Evolutionary conservation across 495 filamentous ascomycete species (phyloP), one percentile per base, ranked within the genome.

Genomic region (Aspergillus baeticus): DNA sequence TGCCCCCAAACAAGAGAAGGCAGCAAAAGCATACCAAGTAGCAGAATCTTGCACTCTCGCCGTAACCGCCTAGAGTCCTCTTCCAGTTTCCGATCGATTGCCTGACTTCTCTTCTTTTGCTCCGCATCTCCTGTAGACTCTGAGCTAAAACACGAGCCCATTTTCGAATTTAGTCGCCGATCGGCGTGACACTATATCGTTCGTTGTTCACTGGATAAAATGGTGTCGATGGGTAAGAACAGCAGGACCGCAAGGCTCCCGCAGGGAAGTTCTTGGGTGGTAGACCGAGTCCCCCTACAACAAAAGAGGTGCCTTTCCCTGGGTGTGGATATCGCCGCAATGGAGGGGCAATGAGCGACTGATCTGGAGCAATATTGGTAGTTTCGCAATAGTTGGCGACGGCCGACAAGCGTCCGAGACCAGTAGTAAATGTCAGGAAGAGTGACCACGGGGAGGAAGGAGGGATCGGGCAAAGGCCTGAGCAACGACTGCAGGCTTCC

Each of bases 11-110:
- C 4, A n/a, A 7, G 17, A 31, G 36, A 17, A 13, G 18, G 20
- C 10, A 47, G 23, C 23, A 35, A 47, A 15, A 33, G 26, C 54
- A 35, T 83, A 98, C 94, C 94, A 55, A 98, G 78, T 41, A 98
- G 76, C 47, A 98, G 77, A 59, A 98, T 97, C 78, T 98, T 98
- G 88, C 94, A 98, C 88, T 98, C 94, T 74, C 91, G 82, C 63
- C 91, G 85, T 79, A 97, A 78, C 68, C 87, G 82, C 71, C 89
- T 86, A 36, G 90, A 90, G 68, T 98, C 95, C 69, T 98, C 94
- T 69, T 97, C 91, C 60, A 98, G 78, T 63, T 81, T 88, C 67
- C 87, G 86, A 71, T 98, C 94, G 63, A 98, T 98, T 70, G 84
- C 85, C 73, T 95, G 90, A 72, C 92, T 97, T 63, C 85, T 82